A percentile compares a stretch with the other conserved stretches of the same genome.
phyloP scores from a whole-genome alignment of 441 rosid species.

The Gossypium lobatum region DNA sequence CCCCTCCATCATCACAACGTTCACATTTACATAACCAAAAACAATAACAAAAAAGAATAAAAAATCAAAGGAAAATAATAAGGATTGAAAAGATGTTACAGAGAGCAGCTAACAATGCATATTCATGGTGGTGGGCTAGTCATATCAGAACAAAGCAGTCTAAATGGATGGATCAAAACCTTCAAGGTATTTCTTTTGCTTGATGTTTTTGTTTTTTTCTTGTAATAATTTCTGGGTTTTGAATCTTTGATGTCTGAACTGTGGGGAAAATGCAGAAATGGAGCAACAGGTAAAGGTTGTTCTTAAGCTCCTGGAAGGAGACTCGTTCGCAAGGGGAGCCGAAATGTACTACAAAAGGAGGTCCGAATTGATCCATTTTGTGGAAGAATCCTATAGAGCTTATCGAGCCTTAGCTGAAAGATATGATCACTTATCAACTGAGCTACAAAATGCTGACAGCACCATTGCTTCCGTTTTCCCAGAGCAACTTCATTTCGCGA shows the following conservation, averaged over 20 bases:
- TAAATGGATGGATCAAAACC: slow-evolving; percentile 94
- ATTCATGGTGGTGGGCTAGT: too few species aligned
- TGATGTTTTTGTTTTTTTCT: not conserved
- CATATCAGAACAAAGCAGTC: slow-evolving; percentile 75
- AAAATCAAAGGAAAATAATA: not conserved
- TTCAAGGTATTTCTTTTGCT: slow-evolving; percentile 46
- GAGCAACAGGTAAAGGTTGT: slow-evolving; percentile 68
- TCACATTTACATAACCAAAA: too few species aligned
- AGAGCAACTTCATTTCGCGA: slow-evolving; percentile 60
- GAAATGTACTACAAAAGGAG: slow-evolving; percentile 93
- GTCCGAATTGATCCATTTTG: slow-evolving; percentile 78
- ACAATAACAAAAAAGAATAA: too few species aligned
- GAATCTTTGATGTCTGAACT: not conserved
- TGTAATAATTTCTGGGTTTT: not conserved
- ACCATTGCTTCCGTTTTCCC: slow-evolving; percentile 90
- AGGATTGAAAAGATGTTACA: slow-evolving; percentile 45
- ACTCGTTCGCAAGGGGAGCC: slow-evolving; percentile 83
- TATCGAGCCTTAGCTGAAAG: slow-evolving; percentile 85
- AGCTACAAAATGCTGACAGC: slow-evolving; percentile 88
- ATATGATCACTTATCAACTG: slow-evolving; percentile 81
- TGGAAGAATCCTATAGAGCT: slow-evolving; percentile 77
- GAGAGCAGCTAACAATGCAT: slow-evolving; percentile 65
- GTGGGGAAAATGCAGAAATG: slow-evolving; percentile 47
- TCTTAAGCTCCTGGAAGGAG: slow-evolving; percentile 76
- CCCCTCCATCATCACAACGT: too few species aligned